These are phyloP conservation scores for Stephania cephalantha DNA, from an alignment of 164 flowering plant species.

Conservation along the genomic window DNA sequence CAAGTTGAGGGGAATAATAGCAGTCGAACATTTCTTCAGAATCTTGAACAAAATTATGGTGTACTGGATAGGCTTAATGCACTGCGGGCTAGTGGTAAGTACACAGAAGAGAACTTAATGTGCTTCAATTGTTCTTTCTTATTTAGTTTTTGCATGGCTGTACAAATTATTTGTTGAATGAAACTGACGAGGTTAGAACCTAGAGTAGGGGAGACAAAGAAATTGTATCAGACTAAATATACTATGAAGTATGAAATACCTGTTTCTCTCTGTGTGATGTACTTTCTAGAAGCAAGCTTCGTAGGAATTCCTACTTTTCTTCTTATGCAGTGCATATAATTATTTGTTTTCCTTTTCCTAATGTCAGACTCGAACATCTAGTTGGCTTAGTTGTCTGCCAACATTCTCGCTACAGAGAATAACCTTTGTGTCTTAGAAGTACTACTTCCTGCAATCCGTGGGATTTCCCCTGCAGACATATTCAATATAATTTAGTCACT, in stretches of 20 bases:
- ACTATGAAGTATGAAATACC: not conserved
- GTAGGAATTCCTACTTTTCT: not conserved
- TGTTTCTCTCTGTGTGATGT: not conserved
- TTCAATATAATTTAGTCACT: not conserved
- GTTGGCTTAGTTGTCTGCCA: not conserved
- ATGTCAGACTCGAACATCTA: not conserved
- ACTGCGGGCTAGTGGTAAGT: slow-evolving; percentile 48
- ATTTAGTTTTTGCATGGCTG: not conserved
- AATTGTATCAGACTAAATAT: not conserved
- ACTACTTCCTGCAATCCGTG: no score
- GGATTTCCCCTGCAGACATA: not conserved
- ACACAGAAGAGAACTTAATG: not conserved
- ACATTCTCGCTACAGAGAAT: not conserved
- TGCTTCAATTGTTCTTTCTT: not conserved
- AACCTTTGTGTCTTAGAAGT: not conserved
- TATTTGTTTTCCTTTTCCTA: not conserved
- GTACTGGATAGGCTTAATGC: slow-evolving; percentile 41
- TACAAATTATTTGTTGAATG: not conserved
- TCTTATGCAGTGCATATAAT: not conserved
- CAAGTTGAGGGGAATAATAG: slow-evolving; percentile 27
- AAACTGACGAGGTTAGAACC: not conserved
- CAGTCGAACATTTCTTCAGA: slow-evolving; percentile 58
- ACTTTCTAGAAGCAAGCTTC: not conserved
- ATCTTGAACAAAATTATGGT: slow-evolving; percentile 41
- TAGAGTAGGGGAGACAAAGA: not conserved